A percentile compares a stretch with the other conserved stretches of the same genome.
phyloP scores from a whole-genome alignment of 2,329 filamentous ascomycete genomes.

The Sclerotinia borealis region DNA sequence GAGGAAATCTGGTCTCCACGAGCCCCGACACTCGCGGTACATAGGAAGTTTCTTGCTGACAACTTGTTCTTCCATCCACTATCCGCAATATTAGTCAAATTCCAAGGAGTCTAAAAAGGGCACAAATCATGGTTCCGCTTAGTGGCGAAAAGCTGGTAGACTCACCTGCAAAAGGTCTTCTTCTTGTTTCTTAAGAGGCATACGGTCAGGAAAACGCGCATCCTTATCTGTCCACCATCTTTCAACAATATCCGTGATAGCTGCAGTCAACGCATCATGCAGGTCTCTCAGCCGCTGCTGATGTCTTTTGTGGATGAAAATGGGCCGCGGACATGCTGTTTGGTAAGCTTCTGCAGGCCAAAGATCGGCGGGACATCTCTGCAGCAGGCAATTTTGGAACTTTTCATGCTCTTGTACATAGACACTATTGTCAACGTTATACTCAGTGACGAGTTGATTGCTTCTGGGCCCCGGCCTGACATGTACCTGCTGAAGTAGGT shows the following conservation, averaged over 20 bases:
- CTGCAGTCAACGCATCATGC: neutral
- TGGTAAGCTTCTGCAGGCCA: neutral
- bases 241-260: slow-evolving; percentile 2
- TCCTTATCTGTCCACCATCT: neutral
- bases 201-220: neutral
- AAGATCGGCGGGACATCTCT: neutral
- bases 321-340: neutral
- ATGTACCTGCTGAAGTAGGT: too few species aligned
- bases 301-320: neutral
- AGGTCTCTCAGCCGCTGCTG: neutral
- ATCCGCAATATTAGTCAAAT: neutral
- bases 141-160: neutral
- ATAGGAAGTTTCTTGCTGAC: neutral
- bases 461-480: too few species aligned
- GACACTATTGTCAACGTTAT: too few species aligned
- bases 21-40: neutral
- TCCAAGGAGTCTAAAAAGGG: neutral
- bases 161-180: neutral
- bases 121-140: neutral
- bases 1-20: slow-evolving; percentile 1
- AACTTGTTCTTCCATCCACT: slow-evolving; percentile 1
- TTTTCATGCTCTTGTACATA: too few species aligned
- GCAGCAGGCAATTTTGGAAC: neutral
- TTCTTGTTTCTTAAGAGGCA: neutral
- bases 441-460: too few species aligned